These are phyloP conservation scores for Sordaria brevicollis DNA, from an alignment of 495 filamentous ascomycete species.

Conservation along the genomic window DNA sequence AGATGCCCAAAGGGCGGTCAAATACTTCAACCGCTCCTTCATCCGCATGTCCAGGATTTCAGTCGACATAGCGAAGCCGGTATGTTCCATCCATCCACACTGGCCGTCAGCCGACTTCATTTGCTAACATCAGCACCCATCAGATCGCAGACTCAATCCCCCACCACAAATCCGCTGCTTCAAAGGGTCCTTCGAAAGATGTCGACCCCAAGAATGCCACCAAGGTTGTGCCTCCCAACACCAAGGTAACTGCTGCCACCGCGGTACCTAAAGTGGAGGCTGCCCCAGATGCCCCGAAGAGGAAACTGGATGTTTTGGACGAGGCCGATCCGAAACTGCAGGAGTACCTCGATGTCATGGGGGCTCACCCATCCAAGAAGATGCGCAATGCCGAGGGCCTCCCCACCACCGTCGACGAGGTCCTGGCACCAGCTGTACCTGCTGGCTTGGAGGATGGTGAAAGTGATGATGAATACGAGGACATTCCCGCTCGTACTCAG, in stretches of 20 bases:
- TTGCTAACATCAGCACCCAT: neutral
- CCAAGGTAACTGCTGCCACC: slow-evolving; percentile 4
- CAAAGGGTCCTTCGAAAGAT: slow-evolving; percentile 3
- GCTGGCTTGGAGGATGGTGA: slow-evolving; percentile 37
- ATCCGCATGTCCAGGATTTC: slow-evolving; percentile 92
- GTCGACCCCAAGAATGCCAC: neutral
- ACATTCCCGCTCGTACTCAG: slow-evolving; percentile 30
- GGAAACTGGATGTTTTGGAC: slow-evolving; percentile 39
- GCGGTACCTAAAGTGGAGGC: slow-evolving; percentile 7
- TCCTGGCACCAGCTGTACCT: slow-evolving; percentile 28
- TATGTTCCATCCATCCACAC: slow-evolving; percentile 32
- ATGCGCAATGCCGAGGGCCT: slow-evolving; percentile 15
- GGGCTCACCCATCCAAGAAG: slow-evolving; percentile 21
- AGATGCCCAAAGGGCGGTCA: slow-evolving; percentile 70
- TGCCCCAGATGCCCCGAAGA: slow-evolving; percentile 30
- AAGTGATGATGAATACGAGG: slow-evolving; percentile 59
- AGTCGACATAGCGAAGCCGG: slow-evolving; percentile 84
- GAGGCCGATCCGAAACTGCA: slow-evolving; percentile 65
- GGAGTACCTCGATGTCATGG: slow-evolving; percentile 81
- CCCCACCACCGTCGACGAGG: neutral
- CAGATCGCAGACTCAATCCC: slow-evolving; percentile 16
- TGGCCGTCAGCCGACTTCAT: neutral
- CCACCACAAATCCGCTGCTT: slow-evolving; percentile 4
- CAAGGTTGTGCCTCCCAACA: slow-evolving; percentile 1
- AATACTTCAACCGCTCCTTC: slow-evolving; percentile 90